These are phyloP conservation scores for Diaporthe citrichinensis DNA, from an alignment of 2,329 filamentous ascomycete genomes.

Conservation along the genomic window DNA sequence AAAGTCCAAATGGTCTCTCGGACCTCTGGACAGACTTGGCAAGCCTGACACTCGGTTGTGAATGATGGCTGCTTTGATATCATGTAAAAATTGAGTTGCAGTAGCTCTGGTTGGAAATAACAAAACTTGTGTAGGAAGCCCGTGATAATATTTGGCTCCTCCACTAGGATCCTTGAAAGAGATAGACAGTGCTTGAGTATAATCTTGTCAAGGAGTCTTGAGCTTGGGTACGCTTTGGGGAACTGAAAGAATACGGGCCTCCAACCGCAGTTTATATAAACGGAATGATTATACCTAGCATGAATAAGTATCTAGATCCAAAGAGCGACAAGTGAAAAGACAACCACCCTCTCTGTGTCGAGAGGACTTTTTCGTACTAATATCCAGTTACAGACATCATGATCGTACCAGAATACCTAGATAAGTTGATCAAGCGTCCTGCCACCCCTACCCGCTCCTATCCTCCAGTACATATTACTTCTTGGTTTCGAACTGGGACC, in stretches of 20 bases:
- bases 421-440: background rate
- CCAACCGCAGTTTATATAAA: background rate
- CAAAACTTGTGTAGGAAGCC: background rate
- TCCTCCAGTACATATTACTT: background rate
- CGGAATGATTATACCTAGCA: background rate
- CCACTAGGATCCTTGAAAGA: too few relatives aligned
- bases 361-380: background rate
- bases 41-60: background rate
- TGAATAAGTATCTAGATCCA: background rate
- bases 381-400: background rate
- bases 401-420: fast-evolving
- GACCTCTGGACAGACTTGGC: background rate
- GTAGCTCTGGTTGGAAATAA: background rate
- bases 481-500: background rate
- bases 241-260: background rate
- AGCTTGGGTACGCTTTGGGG: background rate
- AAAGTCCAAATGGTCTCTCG: too few relatives aligned
- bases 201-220: background rate
- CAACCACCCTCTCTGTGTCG: background rate
- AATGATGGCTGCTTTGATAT: background rate
- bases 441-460: background rate
- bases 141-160: background rate
- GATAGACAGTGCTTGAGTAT: too few relatives aligned
- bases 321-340: background rate
- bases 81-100: background rate